Evolutionary conservation across 768 basidiomycete species (phyloP), one percentile per base, ranked within the genome.

Genomic region (Rubroboletus satanas): DNA sequence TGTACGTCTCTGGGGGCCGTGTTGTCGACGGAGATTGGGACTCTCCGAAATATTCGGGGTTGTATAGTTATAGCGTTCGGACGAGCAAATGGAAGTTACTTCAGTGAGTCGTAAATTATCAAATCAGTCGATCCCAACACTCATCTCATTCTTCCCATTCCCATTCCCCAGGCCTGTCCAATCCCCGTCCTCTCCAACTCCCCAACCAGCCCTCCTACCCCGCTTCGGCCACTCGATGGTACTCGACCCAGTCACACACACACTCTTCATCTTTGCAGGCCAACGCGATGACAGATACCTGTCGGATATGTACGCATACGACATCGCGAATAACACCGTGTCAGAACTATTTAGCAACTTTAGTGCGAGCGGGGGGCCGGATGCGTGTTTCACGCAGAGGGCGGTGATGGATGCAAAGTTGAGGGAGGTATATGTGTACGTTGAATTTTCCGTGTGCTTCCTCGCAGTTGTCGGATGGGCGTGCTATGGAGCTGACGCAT

Each of bases 161-260:
- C 44, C 17, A 3, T 18, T 9, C 15, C 44, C 11, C 23, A 70
- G 68, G 42, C 70, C 66, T 21, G 60, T 61, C 21, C 65, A 59
- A 49, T 57, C 58, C 0, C 26, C 46, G 1, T 44, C 54, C 15
- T 32, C 62, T 0, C 35, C 59, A 10, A 49, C 69, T 4, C 68
- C 73, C 0, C 76, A 78, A 47, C 69, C 72, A 1, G 57, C 72
- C 21, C 82, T 88, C 21, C 77, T 84, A 2, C 74, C 82, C 10
- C 84, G 88, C 18, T 87, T 77, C 55, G 88, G 88, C 0, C 90
- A 92, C 70, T 89, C 88, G 4, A 92, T 93, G 90, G 79, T 90
- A 5, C 75, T 90, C 18, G 89, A 91, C 51, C 74, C 84, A 5
- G 70, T 67, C 11, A 70, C 78, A 0, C 79, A 79, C 35, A 80